Base-by-base conservation (phyloP, 768 basidiomycete species). In the Lactarius indigo region DNA sequence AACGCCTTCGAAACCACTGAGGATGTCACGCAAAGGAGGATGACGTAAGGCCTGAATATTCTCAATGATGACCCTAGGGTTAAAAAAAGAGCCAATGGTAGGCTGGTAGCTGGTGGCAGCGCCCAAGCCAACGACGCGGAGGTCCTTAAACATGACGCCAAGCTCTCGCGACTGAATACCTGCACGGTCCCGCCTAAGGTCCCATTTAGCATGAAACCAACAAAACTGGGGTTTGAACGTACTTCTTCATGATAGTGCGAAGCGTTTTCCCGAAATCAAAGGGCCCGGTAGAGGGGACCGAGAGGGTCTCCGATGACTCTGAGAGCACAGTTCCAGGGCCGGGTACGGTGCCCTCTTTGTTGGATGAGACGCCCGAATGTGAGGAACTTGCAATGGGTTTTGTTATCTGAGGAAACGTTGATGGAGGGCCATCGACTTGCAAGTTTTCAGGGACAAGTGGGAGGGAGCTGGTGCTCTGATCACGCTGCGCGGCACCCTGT, bases 41-140 rank as follows among this genome's bases (percentile, higher is more conserved):
- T 90, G 86, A 37, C 85, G 80, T 8, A 79, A 59, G 1, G 77
- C 77, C 41, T 80, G 80, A 1, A 91, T 70, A 5, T 73, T 75
- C 35, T 78, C 75, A 2, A 83, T 2, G 10, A 85, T 72, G 42
- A 82, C 75, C 26, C 78, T 56, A 0, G 85, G 85, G 74, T 90
- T 85, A 55, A 91, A 78, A 2, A 82, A 72, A 30, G 87, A 87
- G n/a, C 84, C 85, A 5, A 94, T 73, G 0, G 87, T 91, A 0
- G 80, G 71, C 68, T 87, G 85, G 60, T 81, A 81, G 10, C 81
- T 82, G 0, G 84, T 84, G 0, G 84, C 76, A 1, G 85, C 77
- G 9, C 87, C 87, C 8, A 85, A 70, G 3, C 88, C 89, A 26
- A 84, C 79, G 8, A 90, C 89, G 0, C 77, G 78, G 18, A 91